A percentile compares a stretch with the other conserved stretches of the same genome.
phyloP scores from a whole-genome alignment of 2,329 filamentous ascomycete genomes.

The Tolypocladium ovalisporum region DNA sequence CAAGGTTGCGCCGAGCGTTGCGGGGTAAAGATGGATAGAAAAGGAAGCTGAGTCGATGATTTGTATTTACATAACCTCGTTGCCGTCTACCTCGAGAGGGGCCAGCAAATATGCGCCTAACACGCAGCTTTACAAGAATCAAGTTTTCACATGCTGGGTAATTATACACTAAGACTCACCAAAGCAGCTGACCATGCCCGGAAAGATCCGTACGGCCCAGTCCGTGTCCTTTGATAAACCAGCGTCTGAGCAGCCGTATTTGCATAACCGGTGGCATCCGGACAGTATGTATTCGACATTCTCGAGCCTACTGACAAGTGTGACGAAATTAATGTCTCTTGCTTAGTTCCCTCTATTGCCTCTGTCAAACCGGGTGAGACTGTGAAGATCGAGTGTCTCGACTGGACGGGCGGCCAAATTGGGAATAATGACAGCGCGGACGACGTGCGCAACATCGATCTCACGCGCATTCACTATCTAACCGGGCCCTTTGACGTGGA shows the following conservation, averaged over 20 bases:
- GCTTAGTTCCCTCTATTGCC: constrained; percentile 58
- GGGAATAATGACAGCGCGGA: constrained; percentile 84
- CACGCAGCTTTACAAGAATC: not conserved
- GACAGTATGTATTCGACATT: constrained; percentile 55
- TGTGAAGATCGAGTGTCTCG: constrained; percentile 87
- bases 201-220: constrained; percentile 52
- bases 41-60: not conserved
- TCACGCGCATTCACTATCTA: constrained; percentile 78
- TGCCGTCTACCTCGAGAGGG: not conserved
- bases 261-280: constrained; percentile 89
- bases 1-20: not conserved
- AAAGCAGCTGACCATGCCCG: constrained; percentile 9
- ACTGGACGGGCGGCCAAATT: constrained; percentile 80
- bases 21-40: not conserved
- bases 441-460: constrained; percentile 73
- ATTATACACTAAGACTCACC: too few relatives aligned
- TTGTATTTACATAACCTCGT: not conserved
- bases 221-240: constrained; percentile 47
- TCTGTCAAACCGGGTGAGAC: constrained; percentile 74
- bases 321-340: not conserved
- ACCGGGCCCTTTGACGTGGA: constrained; percentile 84
- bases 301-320: not conserved
- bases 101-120: not conserved
- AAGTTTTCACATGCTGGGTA: not conserved
- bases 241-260: constrained; percentile 54